Base-by-base conservation (phyloP, 2,329 filamentous ascomycete genomes). In the Cryphonectria carpinicola region DNA sequence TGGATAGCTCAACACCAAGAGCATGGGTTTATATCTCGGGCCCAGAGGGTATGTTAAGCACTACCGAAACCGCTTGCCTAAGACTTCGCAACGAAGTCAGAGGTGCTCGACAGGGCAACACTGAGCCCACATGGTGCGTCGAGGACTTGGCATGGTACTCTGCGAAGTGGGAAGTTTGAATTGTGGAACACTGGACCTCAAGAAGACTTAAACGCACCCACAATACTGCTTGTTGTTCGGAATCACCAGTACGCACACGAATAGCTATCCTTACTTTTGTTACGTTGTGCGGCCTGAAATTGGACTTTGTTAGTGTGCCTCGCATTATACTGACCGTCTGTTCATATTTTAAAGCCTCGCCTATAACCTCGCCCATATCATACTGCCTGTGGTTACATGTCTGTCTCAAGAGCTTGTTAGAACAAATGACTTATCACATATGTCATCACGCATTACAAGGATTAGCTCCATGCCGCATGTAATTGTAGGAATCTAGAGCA, bases 1-100 rank as follows among this genome's bases (percentile, higher is more conserved):
- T 32, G 54, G 8, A 5, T 7, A 32, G 54, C 54, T 58, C 54
- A 46, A n/a, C 17, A 4, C 56, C n/a, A 22, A 66, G 43, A 46
- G 69, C 69, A 22, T 70, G 69, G 69, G 65, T 64, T 1, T 70
- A 70, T 4, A n/a, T 70, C 3, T 70, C 69, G 3, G 69, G 69
- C 3, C 69, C 69, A 2, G 65, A 67, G 35, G 46, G 69, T 10
- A 58, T 70, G 5, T 64, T 68, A 37, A 67, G 37, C 28, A 54
- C 58, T 28, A 63, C 65, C 25, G 69, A 70, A 58, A 17, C 14
- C 19, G 68, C 64, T 1, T 70, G 54, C 25, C 54, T 70, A 19
- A 32, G 39, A 37, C 41, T 64, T 35, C 54, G 54, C 28, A 32
- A 14, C 25, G 54, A 58, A 35, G 17, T 58, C 54, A 32, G 54